These are phyloP conservation scores for Neurospora crassa DNA, from an alignment of 2,329 filamentous ascomycete species.

Conservation along the genomic window DNA sequence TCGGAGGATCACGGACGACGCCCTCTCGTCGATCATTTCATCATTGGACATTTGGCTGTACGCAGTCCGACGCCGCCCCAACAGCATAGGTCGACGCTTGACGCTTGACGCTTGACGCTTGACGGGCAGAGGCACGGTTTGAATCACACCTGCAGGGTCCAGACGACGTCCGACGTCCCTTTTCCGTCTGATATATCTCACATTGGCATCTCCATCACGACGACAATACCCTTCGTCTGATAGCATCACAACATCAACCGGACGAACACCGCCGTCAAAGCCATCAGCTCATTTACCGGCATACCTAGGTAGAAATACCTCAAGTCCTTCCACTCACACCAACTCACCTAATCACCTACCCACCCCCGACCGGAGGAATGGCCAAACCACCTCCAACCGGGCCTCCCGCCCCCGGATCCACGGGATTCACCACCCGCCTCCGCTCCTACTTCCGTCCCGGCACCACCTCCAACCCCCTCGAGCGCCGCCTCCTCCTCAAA, in stretches of 20 bases:
- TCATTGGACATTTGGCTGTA: not conserved
- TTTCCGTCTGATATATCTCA: not conserved
- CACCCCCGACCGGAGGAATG: not conserved
- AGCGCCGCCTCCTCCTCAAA: conserved; percentile 41
- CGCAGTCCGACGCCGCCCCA: not conserved
- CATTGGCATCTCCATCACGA: not conserved
- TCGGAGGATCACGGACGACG: not conserved
- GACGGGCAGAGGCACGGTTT: not conserved
- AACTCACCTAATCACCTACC: no score
- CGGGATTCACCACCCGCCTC: not conserved
- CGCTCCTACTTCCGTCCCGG: not conserved
- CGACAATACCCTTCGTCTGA: not conserved
- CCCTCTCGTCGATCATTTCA: not conserved
- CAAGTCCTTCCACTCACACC: no score
- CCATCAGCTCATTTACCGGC: no score
- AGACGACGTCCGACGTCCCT: not conserved
- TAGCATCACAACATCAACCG: not conserved
- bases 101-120: not conserved
- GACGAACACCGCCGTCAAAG: no score
- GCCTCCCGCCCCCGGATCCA: no score
- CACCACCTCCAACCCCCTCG: conserved; percentile 19
- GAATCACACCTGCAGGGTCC: not conserved
- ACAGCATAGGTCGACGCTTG: not conserved
- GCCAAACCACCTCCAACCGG: not conserved
- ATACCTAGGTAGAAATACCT: no score